Conservation (phyloP, 805 yeast genomes). For the Kodamaea nitidulidarum region DNA sequence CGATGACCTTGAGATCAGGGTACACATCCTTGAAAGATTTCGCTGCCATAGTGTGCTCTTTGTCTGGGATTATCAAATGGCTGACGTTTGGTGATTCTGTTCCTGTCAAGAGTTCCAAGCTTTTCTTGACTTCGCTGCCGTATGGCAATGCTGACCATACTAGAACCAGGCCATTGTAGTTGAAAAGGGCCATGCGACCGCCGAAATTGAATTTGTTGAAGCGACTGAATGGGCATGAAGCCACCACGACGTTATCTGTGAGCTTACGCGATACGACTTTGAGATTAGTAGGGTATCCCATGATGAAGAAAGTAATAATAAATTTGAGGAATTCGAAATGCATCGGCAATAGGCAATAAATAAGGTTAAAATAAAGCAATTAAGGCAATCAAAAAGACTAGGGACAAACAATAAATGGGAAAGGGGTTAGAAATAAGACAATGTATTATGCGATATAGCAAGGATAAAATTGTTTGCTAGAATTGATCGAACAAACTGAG, state of each 20-base stretch:
- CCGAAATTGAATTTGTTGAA: constrained; percentile 33
- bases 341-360: too few relatives aligned
- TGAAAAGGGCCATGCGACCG: constrained; percentile 39
- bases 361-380: too few relatives aligned
- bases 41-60: constrained; percentile 63
- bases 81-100: constrained; percentile 35
- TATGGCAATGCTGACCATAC: constrained; percentile 62
- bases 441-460: too few relatives aligned
- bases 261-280: constrained; percentile 28
- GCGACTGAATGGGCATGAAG: constrained; percentile 34
- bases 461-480: too few relatives aligned
- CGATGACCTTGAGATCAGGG: constrained; percentile 53
- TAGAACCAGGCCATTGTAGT: constrained; percentile 27
- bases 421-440: too few relatives aligned
- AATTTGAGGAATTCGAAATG: too few relatives aligned
- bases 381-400: too few relatives aligned
- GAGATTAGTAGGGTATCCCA: constrained; percentile 35
- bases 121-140: constrained; percentile 40
- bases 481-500: too few relatives aligned
- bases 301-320: too few relatives aligned
- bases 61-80: constrained; percentile 58
- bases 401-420: too few relatives aligned
- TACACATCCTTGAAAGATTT: constrained; percentile 44
- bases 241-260: constrained; percentile 31
- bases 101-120: constrained; percentile 34